Conservation (phyloP, 305 asterid genomes). For the Caryopteris hybrid region DNA sequence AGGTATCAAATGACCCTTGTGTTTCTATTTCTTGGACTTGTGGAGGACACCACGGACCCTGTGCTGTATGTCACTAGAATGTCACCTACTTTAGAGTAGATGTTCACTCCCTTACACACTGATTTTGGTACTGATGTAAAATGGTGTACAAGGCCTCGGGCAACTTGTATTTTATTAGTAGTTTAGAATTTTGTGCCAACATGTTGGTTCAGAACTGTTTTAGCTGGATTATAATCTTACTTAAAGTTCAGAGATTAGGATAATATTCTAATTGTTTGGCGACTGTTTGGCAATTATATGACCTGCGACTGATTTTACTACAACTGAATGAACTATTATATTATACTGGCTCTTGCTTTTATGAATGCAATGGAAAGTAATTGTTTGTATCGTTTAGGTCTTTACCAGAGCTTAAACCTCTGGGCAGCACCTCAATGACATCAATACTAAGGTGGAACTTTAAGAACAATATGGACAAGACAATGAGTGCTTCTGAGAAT, state of each 20-base stretch:
- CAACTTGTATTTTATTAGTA: background rate
- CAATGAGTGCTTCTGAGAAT: conserved; percentile 69
- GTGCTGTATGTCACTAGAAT: background rate
- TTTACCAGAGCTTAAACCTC: conserved; percentile 55
- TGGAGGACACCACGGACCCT: background rate
- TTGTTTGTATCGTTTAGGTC: conserved; percentile 49
- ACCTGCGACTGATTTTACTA: background rate
- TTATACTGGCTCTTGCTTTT: conserved; percentile 4
- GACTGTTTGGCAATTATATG: background rate
- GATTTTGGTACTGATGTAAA: background rate
- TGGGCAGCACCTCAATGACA: conserved; percentile 65
- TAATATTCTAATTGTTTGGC: background rate
- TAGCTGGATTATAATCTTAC: background rate
- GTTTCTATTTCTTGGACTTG: background rate
- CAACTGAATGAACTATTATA: background rate
- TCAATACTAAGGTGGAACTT: conserved; percentile 78
- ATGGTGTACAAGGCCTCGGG: background rate
- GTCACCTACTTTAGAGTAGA: background rate
- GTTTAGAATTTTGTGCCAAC: background rate
- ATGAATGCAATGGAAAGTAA: conserved; percentile 11
- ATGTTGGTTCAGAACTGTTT: background rate
- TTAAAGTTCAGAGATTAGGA: background rate
- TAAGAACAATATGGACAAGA: conserved; percentile 73
- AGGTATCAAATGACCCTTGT: background rate
- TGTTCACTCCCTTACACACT: background rate